These are phyloP conservation scores for Paralagenidium karlingii DNA, from an alignment of 352 stramenopile species.

Conservation along the genomic window DNA sequence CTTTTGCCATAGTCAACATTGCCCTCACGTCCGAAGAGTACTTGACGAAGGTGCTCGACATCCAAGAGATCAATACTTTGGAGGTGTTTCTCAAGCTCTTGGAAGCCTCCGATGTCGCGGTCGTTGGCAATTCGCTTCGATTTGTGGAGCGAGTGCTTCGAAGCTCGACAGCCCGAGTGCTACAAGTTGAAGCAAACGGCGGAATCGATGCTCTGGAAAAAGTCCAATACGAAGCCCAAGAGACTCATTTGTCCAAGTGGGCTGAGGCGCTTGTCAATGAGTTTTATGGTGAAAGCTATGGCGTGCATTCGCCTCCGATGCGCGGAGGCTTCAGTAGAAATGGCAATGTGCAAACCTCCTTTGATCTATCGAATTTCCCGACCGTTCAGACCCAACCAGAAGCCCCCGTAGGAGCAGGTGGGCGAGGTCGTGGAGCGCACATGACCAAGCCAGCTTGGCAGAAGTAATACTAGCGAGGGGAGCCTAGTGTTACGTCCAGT, in stretches of 20 bases:
- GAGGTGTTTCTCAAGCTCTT: conserved; percentile 43
- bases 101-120: conserved; percentile 35
- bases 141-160: conserved; percentile 73
- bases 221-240: conserved; percentile 52
- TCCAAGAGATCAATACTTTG: conserved; percentile 42
- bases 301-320: conserved; percentile 47
- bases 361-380: conserved; percentile 11
- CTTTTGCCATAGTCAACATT: conserved; percentile 62
- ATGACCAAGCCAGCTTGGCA: conserved; percentile 62
- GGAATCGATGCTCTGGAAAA: conserved; percentile 72
- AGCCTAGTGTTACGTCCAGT: no score
- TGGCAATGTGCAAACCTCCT: conserved; percentile 8
- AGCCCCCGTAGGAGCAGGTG: conserved; percentile 15
- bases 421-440: conserved; percentile 43
- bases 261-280: conserved; percentile 64
- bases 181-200: conserved; percentile 38
- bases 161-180: conserved; percentile 32
- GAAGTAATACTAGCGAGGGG: no score
- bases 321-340: conserved; percentile 8
- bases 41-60: conserved; percentile 32
- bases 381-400: conserved; percentile 1
- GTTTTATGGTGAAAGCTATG: conserved; percentile 77
- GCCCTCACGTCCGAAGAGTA: conserved; percentile 38
- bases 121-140: conserved; percentile 66
- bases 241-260: conserved; percentile 46